Evolutionary conservation across 2,329 filamentous ascomycete species (phyloP).

Genomic region (Botrytis squamosa): DNA sequence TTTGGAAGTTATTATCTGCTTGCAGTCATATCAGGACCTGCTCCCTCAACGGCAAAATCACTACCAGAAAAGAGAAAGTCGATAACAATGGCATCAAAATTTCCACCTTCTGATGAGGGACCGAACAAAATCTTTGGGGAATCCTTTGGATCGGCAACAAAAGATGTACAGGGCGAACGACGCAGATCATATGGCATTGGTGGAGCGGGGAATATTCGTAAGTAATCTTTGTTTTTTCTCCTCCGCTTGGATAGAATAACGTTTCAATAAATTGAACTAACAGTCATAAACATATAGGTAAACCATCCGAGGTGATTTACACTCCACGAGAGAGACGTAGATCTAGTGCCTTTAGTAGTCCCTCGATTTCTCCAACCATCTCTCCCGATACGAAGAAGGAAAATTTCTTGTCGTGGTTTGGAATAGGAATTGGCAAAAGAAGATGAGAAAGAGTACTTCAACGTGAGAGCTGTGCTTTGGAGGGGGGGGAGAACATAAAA

Average conservation of each 20-base stretch:
- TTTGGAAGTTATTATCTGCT: slow-evolving; percentile 13
- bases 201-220: slow-evolving; percentile 39
- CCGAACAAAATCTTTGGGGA: background rate
- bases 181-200: slow-evolving; percentile 38
- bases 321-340: slow-evolving; percentile 25
- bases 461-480: background rate
- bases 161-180: slow-evolving; percentile 18
- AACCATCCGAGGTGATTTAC: slow-evolving; percentile 37
- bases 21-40: background rate
- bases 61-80: background rate
- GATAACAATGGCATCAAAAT: background rate
- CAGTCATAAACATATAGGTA: slow-evolving; percentile 26
- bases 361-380: slow-evolving; percentile 20
- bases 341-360: slow-evolving; percentile 30
- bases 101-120: background rate
- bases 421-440: background rate
- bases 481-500: background rate
- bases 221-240: slow-evolving; percentile 6
- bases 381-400: slow-evolving; percentile 28
- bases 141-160: background rate
- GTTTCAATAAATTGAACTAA: background rate
- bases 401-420: slow-evolving; percentile 11
- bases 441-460: background rate
- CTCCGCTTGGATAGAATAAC: slow-evolving; percentile 5
- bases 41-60: background rate